A percentile compares a stretch with the other conserved stretches of the same genome.
phyloP scores from a whole-genome alignment of 768 basidiomycete genomes.

The Holtermannia corniformis region DNA sequence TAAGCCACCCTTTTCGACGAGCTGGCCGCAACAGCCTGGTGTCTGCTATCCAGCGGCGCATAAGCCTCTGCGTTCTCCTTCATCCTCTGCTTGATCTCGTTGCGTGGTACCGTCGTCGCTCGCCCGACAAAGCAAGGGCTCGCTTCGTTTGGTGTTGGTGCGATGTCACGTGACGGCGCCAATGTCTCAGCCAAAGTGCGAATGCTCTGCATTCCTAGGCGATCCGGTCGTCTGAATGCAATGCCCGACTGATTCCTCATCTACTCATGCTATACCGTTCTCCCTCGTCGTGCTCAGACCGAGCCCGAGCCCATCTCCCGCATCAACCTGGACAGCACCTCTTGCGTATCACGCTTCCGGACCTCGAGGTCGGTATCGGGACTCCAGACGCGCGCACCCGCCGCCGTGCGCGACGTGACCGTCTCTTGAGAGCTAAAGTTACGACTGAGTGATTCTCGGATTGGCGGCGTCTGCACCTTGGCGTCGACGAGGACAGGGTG shows the following conservation, averaged over 20 bases:
- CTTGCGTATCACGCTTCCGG: slow-evolving; percentile 79
- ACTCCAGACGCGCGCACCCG: slow-evolving; percentile 64
- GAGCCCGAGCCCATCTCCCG: slow-evolving; percentile 38
- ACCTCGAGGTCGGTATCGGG: slow-evolving; percentile 74
- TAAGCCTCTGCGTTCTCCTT: neutral
- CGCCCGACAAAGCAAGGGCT: too few relatives aligned
- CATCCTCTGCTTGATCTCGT: too few relatives aligned
- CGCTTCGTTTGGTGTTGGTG: too few relatives aligned
- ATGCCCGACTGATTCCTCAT: too few relatives aligned
- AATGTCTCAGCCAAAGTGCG: too few relatives aligned
- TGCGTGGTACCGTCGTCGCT: too few relatives aligned
- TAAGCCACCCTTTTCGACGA: slow-evolving; percentile 9
- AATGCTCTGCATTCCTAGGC: too few relatives aligned
- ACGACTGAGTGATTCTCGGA: too few relatives aligned
- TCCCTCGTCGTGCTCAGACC: neutral
- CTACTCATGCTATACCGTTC: neutral
- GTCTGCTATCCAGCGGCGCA: neutral
- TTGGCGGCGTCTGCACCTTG: slow-evolving; percentile 18
- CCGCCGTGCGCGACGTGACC: slow-evolving; percentile 3
- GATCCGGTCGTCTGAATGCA: too few relatives aligned
- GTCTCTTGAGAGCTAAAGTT: too few relatives aligned
- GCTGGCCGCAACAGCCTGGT: neutral
- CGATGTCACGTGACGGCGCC: too few relatives aligned
- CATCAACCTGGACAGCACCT: slow-evolving; percentile 73
- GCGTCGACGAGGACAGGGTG: slow-evolving; percentile 7